Evolutionary conservation across 305 asterid genomes (phyloP).

Genomic region (Solanum hybrid): DNA sequence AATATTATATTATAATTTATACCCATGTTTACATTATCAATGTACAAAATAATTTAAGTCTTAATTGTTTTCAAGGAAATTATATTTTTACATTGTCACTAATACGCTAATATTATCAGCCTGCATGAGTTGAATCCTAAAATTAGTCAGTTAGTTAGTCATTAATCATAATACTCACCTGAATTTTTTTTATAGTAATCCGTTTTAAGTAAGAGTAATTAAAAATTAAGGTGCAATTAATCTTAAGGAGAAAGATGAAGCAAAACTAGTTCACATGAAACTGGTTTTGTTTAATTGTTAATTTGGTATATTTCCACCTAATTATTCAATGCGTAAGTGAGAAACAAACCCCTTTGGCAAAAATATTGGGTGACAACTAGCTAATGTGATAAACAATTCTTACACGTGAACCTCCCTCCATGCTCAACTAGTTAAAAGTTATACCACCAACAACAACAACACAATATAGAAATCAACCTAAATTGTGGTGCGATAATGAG

Average conservation of each 20-base stretch:
- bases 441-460: neutral
- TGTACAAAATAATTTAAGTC: neutral
- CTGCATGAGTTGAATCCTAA: neutral
- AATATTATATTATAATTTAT: neutral
- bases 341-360: neutral
- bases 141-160: neutral
- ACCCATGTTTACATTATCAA: neutral
- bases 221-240: neutral
- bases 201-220: neutral
- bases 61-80: neutral
- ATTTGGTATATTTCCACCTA: neutral
- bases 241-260: neutral
- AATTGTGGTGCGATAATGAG: too few relatives aligned
- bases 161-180: neutral
- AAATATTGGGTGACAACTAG: neutral
- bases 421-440: neutral
- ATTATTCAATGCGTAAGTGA: neutral
- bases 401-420: neutral
- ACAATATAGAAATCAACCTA: neutral
- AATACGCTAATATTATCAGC: neutral
- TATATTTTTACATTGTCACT: neutral
- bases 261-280: neutral
- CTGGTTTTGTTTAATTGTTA: neutral
- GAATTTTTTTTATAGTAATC: neutral
- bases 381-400: neutral